Evolutionary conservation across 768 basidiomycete genomes (phyloP).

Genomic region (Albatrellus ellisii): DNA sequence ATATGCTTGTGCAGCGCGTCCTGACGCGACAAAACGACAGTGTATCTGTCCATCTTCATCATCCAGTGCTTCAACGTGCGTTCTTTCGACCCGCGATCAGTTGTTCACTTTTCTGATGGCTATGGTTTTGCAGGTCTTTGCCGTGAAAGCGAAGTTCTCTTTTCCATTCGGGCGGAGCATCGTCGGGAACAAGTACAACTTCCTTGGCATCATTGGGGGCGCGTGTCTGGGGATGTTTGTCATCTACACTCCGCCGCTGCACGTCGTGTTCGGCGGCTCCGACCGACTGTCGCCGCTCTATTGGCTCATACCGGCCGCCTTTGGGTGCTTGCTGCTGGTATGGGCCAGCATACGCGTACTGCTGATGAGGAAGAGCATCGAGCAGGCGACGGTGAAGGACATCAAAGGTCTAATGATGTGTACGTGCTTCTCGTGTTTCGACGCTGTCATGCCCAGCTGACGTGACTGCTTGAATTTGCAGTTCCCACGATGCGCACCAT

Average conservation of each 20-base stretch:
- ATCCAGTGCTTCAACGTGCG: conserved; percentile 55
- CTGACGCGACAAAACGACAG: conserved; percentile 16
- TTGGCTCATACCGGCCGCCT: conserved; percentile 53
- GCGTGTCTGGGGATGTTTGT: conserved; percentile 55
- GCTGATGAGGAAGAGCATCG: conserved; percentile 39
- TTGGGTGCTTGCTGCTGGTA: conserved; percentile 38
- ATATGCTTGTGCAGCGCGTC: no score
- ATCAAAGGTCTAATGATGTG: conserved; percentile 63
- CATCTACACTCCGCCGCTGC: conserved; percentile 56
- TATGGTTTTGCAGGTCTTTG: conserved; percentile 33
- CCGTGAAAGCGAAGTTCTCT: conserved; percentile 49
- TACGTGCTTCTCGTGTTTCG: conserved; percentile 23
- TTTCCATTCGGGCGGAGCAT: conserved; percentile 49
- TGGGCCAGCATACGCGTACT: conserved; percentile 51
- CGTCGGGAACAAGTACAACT: conserved; percentile 50
- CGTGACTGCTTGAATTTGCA: conserved; percentile 16
- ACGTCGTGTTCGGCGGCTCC: conserved; percentile 55
- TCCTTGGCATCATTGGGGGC: conserved; percentile 46
- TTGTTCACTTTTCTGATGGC: neutral
- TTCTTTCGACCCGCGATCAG: neutral
- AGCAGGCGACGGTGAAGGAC: conserved; percentile 44
- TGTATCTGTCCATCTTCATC: conserved; percentile 56
- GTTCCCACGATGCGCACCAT: conserved; percentile 32
- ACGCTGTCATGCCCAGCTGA: neutral
- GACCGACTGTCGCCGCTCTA: conserved; percentile 45